Base-by-base conservation (phyloP, 495 filamentous ascomycete genomes). In the Hyaloscypha hepaticicola region DNA sequence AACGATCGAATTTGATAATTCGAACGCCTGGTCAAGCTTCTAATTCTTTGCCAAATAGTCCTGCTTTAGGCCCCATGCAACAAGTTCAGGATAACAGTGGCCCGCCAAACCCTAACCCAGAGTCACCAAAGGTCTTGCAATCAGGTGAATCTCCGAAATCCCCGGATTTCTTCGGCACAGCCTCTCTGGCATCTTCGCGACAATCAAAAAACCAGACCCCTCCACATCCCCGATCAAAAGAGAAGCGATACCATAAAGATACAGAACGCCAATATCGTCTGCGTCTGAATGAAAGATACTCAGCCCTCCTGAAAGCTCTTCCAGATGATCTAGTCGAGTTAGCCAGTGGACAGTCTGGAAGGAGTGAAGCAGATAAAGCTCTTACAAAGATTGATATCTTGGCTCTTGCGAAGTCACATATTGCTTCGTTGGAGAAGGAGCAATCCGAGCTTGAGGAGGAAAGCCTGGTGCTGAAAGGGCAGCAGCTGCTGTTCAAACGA, bases 331-430 rank as follows among this genome's bases (percentile, higher is more conserved):
- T 61, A 21, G 63, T 38, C 14, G 73, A 70, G 1, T 71, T 67
- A 0, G 70, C 67, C 7, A 69, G 61, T 11, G 73, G 71, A 9
- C 38, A 50, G 1, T 33, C 59, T 25, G 53, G 72, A 8, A 31
- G 33, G 11, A 75, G 76, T 48, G n/a, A 73, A 24, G 69, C 64
- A 0, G 78, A 79, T 56, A 72, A 68, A 9, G 70, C 74, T 7
- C 67, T 81, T 56, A 80, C 77, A 68, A 81, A 81, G 58, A 76
- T 73, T 21, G 77, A 80, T 51, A 76, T 79, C 26, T 64, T 81
- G 27, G 74, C 79, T 24, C 73, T 78, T 73, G 78, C 79, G 14
- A 70, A 72, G 48, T 60, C 72, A 27, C 74, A 81, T 58, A 81
- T 81, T 29, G 67, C 73, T 57, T 50, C 71, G n/a, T 62, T 81